Conservation (phyloP, 305 asterid genomes). For the Stenogyne calaminthoides region DNA sequence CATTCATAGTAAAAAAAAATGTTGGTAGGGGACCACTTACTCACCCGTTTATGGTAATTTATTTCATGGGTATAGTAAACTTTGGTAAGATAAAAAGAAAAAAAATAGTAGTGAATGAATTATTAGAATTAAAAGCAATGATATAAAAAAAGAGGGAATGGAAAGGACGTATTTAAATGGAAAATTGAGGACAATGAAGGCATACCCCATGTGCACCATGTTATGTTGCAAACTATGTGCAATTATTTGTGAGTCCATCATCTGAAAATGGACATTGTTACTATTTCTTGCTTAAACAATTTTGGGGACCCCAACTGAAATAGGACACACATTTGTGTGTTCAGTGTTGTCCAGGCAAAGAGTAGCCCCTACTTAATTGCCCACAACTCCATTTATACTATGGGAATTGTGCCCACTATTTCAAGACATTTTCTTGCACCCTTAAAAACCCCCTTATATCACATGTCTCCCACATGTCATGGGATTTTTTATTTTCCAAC, state of each 20-base stretch:
- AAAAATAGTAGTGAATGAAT: conserved; percentile 6
- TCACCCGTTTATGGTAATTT: no score
- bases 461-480: conserved; percentile 37
- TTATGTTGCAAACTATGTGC: conserved; percentile 15
- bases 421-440: conserved; percentile 35
- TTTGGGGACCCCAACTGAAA: conserved; percentile 31
- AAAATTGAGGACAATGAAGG: conserved; percentile 31
- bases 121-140: conserved; percentile 13
- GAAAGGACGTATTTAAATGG: conserved; percentile 27
- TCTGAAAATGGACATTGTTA: conserved; percentile 26
- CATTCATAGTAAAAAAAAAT: no score
- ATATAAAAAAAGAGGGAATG: not conserved
- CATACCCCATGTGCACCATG: conserved; percentile 49
- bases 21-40: no score
- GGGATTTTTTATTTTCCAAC: not conserved
- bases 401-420: conserved; percentile 29
- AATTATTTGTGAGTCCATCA: conserved; percentile 33
- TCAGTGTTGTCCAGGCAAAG: conserved; percentile 37
- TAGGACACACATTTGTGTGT: conserved; percentile 29
- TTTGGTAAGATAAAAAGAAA: not conserved
- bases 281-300: conserved; percentile 26
- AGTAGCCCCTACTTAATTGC: conserved; percentile 10
- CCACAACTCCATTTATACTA: conserved; percentile 27
- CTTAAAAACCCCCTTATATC: conserved; percentile 37
- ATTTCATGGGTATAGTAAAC: not conserved